These are phyloP conservation scores for Colletotrichum sansevieriae DNA, from an alignment of 2,329 filamentous ascomycete species.

Conservation along the genomic window DNA sequence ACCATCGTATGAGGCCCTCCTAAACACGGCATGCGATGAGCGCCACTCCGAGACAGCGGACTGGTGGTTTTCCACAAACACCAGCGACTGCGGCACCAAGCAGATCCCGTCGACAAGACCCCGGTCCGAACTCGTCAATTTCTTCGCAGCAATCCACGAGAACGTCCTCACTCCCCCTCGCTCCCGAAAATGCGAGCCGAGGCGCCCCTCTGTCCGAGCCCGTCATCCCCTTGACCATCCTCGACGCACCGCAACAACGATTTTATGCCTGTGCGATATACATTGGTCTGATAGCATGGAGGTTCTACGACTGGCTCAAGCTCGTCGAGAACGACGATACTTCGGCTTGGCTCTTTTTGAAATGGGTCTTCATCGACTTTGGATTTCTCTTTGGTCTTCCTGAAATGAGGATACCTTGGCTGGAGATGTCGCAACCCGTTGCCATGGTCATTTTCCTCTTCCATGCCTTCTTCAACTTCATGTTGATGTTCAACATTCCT, in stretches of 20 bases:
- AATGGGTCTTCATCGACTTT: constrained; percentile 92
- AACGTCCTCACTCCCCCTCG: constrained; percentile 57
- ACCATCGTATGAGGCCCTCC: constrained; percentile 37
- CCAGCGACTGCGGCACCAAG: constrained; percentile 66
- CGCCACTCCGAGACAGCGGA: constrained; percentile 84
- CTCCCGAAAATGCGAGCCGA: constrained; percentile 56
- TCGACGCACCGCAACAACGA: constrained; percentile 92
- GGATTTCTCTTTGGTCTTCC: constrained; percentile 90
- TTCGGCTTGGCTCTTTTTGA: constrained; percentile 91
- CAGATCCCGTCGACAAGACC: constrained; percentile 48
- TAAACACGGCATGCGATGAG: constrained; percentile 78
- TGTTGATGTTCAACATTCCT: constrained; percentile 93
- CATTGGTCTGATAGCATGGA: constrained; percentile 80
- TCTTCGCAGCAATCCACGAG: constrained; percentile 32
- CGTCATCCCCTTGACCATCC: constrained; percentile 81
- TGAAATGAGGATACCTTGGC: constrained; percentile 91
- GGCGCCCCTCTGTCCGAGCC: constrained; percentile 59
- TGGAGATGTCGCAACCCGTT: constrained; percentile 86
- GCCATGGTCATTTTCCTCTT: constrained; percentile 78
- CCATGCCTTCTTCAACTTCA: constrained; percentile 81
- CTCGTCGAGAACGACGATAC: constrained; percentile 85
- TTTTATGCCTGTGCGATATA: constrained; percentile 90
- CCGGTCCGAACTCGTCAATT: constrained; percentile 41
- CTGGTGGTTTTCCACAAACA: constrained; percentile 84
- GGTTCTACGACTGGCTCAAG: constrained; percentile 86